Conservation (phyloP, 2,329 filamentous ascomycete species). For the Myriosclerotinia duriaeana region DNA sequence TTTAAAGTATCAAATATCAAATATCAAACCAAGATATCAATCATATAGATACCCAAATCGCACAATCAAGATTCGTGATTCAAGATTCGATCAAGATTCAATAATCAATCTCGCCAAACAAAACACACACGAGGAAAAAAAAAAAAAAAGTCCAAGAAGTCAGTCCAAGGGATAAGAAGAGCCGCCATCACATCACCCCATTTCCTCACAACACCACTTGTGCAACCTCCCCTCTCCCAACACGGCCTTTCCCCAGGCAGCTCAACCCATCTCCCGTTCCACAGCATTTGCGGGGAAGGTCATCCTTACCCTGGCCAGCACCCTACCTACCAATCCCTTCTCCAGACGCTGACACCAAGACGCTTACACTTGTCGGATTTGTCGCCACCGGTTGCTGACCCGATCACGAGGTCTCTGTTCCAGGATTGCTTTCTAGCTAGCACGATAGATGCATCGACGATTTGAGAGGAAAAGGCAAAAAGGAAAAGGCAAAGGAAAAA, state of each 20-base stretch:
- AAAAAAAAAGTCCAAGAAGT: background rate
- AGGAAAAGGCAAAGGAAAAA: no score
- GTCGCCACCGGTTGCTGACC: background rate
- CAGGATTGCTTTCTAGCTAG: background rate
- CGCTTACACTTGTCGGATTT: background rate
- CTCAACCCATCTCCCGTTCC: background rate
- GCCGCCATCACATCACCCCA: conserved; percentile 1
- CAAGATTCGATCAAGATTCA: background rate
- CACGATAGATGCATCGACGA: background rate
- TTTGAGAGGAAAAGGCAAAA: no score
- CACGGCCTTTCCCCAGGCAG: background rate
- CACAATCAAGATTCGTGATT: background rate
- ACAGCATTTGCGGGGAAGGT: conserved; percentile 1
- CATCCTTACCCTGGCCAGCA: background rate
- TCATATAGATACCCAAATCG: background rate
- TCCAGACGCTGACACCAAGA: background rate
- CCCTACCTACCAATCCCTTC: background rate
- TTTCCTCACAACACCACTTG: background rate
- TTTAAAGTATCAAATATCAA: background rate
- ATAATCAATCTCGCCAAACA: background rate
- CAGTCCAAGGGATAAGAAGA: background rate
- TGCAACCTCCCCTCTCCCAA: background rate
- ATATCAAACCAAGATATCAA: background rate
- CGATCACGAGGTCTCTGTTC: background rate
- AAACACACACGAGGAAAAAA: background rate